Base-by-base conservation (phyloP, 2,329 filamentous ascomycete genomes). In the Chrysosporium keratinophilum region DNA sequence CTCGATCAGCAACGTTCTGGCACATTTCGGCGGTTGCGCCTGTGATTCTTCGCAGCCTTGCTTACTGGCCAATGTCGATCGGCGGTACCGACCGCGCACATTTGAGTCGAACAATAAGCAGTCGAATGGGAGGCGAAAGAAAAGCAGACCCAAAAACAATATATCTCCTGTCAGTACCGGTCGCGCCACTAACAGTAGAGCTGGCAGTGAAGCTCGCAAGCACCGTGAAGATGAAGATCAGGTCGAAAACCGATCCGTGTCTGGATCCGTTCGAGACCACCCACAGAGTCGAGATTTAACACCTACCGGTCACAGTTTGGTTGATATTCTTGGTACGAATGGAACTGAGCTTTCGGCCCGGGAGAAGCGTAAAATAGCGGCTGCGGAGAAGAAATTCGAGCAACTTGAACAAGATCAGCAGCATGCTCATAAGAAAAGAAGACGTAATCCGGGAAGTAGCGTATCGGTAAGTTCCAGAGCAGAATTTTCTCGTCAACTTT, bases 341-440 rank as follows among this genome's bases (percentile, higher is more conserved):
- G 69, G 73, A 10, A 65, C 73, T 1, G 80, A 80, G 57, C 70
- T 83, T 57, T 83, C 81, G 1, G 80, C 78, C 57, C 75, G 81
- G 4, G 81, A 84, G 60, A 76, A 76, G 61, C 77, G 80, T 55
- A 84, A 84, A 65, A 73, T 84, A 45, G 78, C 79, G 52, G 79
- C 80, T 53, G 77, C 79, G 41, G 80, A 83, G 61, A 78, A 78
- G 58, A 76, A 82, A 55, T 83, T 83, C 57, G 76, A 80, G 58
- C 76, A 80, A 60, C 71, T 81, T 57, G 80, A 82, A 60, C 72
- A 77, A 46, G 78, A 82, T 56, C 77, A 79, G 59, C 73, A 76
- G 54, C 58, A 62, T 44, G 35, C 20, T 14, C 58, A 62, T 33
- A 78, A 77, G 65, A 79, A 76, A 64, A 79, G 82, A 62, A 72